A percentile compares a stretch with the other conserved stretches of the same genome.
Evolutionary conservation across 257 asterid species (phyloP).

Genomic region (Cruciata laevipes): DNA sequence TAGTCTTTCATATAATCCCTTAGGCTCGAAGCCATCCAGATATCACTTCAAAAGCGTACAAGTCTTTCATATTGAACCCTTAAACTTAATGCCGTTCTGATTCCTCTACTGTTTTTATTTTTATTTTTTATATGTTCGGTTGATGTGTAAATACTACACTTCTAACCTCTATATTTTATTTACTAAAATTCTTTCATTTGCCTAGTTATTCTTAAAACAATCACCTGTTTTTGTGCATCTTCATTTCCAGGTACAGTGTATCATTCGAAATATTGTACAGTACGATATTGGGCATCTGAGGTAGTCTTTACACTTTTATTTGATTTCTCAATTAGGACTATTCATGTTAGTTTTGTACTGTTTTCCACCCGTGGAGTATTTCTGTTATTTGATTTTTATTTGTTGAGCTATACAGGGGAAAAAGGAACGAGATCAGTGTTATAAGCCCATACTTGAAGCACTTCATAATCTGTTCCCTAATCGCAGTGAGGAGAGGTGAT

Average conservation of each 20-base stretch:
- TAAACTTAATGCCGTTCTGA: not conserved
- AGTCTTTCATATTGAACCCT: not conserved
- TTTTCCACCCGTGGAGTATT: not conserved
- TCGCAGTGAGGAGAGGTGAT: slow-evolving; percentile 54
- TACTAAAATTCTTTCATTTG: not conserved
- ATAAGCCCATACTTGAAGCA: slow-evolving; percentile 80
- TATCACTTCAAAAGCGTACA: not conserved
- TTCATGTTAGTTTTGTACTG: not conserved
- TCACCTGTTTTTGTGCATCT: not conserved
- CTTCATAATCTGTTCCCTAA: slow-evolving; percentile 65
- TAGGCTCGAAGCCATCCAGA: not conserved
- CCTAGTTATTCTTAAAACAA: not conserved
- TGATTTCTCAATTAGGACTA: slow-evolving; percentile 10
- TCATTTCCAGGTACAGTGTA: slow-evolving; percentile 76
- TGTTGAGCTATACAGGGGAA: slow-evolving; percentile 51
- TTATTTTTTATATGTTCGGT: not conserved
- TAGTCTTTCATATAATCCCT: not conserved
- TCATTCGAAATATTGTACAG: slow-evolving; percentile 88
- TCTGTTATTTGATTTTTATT: not conserved
- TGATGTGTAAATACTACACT: too few species aligned
- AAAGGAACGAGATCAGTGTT: slow-evolving; percentile 88
- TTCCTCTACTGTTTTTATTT: not conserved
- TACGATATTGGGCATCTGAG: slow-evolving; percentile 98
- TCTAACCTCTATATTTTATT: not conserved
- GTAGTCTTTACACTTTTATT: slow-evolving; percentile 29